Evolutionary conservation across 805 yeast genomes (phyloP), one percentile per base, ranked within the genome.

Genomic region (Saturnispora bothae): DNA sequence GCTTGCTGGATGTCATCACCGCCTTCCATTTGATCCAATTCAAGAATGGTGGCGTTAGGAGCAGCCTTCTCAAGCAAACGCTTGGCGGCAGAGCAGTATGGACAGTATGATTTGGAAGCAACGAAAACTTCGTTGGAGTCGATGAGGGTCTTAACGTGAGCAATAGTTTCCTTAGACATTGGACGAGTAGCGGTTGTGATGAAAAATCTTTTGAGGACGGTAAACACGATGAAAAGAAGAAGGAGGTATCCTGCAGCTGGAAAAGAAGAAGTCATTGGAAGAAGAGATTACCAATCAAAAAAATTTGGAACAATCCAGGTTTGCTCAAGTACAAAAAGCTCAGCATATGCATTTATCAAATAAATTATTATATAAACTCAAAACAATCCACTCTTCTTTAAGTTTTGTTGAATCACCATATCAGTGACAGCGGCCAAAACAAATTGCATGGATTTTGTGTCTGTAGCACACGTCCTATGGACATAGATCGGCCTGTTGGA

Each of bases 401-500:
- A 60, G 53, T 83, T 88, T 50, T 82, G 82, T 54, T 83, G 89
- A 22, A 89, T 73, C 33, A 92, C 73, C 73, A 85, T 69, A 61
- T 92, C 97, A 1, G 96, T 85, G 7, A 86, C 95, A 0, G 97
- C 96, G 4, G 83, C 73, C 40, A 92, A 66, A 14, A 92, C 96
- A 52, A 88, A 89, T 52, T 73, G 71, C 95, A 92, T 92, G 21
- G 86, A 73, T 39, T 73, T 67, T 0, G 94, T 74, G 56, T 92
- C 97, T 0, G 98, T 92, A 0, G 98, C 98, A 61, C 96, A 86
- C 1, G 98, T 92, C 47, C 86, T 65, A 61, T 86, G 96, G 17
- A 84, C 81, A 54, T 92, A 92, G 23, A 92, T 71, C n/a, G 86
- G 89, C 45, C 77, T 73, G 33, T 73, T 69, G 3, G 69, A 56